Conservation (phyloP, 139 green algal species). For the Chlamydomonas schloesseri region DNA sequence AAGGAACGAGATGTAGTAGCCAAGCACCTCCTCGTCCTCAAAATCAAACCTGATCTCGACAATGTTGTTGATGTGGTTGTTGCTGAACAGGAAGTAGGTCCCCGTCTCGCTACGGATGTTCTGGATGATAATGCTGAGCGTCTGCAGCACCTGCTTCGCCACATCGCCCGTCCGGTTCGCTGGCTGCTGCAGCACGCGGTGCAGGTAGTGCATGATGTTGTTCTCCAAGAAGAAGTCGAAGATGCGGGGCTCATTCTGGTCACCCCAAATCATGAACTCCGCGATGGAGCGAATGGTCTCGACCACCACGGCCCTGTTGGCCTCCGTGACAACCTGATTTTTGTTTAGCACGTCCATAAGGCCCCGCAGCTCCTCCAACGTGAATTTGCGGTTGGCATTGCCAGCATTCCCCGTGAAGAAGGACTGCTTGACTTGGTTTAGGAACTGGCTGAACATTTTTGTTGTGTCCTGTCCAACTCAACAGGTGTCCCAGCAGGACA, state of each 20-base stretch:
- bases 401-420: conserved; percentile 8
- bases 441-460: conserved; percentile 4
- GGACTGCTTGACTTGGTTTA: conserved; percentile 40
- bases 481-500: no score
- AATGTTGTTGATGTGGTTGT: conserved; percentile 98
- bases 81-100: conserved; percentile 96
- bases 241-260: conserved; percentile 95
- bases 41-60: conserved; percentile 93
- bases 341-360: conserved; percentile 69
- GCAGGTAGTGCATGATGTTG: conserved; percentile 92
- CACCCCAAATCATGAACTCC: conserved; percentile 98
- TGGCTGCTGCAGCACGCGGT: conserved; percentile 83
- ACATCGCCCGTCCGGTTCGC: conserved; percentile 81
- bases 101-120: conserved; percentile 93
- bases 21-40: conserved; percentile 96
- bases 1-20: conserved; percentile 97
- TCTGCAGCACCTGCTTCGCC: conserved; percentile 83
- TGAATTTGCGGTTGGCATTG: conserved; percentile 53
- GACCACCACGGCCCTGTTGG: conserved; percentile 79
- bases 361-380: conserved; percentile 71
- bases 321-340: conserved; percentile 67
- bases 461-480: not conserved
- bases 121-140: conserved; percentile 96
- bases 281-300: conserved; percentile 93
- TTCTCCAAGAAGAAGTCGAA: conserved; percentile 98